Evolutionary conservation across 495 filamentous ascomycete genomes (phyloP).

Genomic region (Penicillium riverlandense): DNA sequence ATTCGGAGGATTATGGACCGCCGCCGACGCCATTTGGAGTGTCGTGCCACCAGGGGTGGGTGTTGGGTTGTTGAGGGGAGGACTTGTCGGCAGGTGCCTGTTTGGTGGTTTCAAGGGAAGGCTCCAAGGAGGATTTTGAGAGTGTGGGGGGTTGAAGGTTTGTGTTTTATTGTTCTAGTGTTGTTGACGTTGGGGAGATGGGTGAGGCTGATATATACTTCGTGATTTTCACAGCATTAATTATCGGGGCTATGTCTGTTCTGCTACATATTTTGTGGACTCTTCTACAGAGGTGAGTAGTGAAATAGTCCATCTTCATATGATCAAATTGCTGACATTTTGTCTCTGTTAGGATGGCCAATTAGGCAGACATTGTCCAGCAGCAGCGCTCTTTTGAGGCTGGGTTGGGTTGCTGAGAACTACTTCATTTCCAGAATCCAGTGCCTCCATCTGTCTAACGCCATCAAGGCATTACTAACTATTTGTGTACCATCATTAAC

Average conservation of each 20-base stretch:
- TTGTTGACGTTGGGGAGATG: not conserved
- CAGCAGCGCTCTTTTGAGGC: too few species aligned
- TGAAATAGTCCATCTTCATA: too few species aligned
- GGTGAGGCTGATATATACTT: not conserved
- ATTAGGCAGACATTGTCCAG: too few species aligned
- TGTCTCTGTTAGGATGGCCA: too few species aligned
- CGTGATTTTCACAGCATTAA: not conserved
- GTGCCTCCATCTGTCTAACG: too few species aligned
- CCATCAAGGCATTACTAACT: too few species aligned
- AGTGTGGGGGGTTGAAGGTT: constrained; percentile 24
- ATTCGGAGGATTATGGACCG: constrained; percentile 38
- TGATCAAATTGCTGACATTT: too few species aligned
- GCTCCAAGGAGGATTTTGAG: constrained; percentile 8
- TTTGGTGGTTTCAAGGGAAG: constrained; percentile 24
- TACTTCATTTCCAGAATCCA: too few species aligned
- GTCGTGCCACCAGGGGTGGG: constrained; percentile 17
- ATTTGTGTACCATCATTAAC: too few species aligned
- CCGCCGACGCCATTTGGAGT: constrained; percentile 35
- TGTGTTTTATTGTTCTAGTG: constrained; percentile 1
- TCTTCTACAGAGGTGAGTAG: too few species aligned
- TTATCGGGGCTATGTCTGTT: not conserved
- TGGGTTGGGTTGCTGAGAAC: too few species aligned
- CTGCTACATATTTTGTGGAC: not conserved
- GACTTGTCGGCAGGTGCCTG: constrained; percentile 28
- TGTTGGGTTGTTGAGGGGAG: constrained; percentile 29